Percentiles rank a stretch among this genome's conserved stretches.
Conservation (phyloP, 495 filamentous ascomycete species). For the Trichoderma asperelloides region DNA sequence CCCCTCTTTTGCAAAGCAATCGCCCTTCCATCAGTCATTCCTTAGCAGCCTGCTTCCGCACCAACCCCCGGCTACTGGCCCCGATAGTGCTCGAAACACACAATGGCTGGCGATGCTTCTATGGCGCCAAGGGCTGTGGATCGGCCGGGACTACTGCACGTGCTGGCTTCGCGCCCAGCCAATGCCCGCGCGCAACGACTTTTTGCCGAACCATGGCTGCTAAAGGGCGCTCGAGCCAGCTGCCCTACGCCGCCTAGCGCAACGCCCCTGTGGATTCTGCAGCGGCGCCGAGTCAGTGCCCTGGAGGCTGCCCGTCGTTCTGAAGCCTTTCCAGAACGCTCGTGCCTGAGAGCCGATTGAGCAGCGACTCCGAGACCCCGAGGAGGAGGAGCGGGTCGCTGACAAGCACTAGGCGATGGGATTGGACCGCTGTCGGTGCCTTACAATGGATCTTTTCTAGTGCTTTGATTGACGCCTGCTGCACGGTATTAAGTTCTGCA, state of each 20-base stretch:
- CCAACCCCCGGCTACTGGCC: no score
- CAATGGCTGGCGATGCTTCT: no score
- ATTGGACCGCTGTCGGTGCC: no score
- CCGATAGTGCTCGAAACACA: no score
- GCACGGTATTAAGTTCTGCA: no score
- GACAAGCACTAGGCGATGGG: not conserved
- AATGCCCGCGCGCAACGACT: not conserved
- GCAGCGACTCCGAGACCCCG: not conserved
- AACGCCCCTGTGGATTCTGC: not conserved
- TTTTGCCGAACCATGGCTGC: not conserved
- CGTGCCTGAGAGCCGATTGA: not conserved
- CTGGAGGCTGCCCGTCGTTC: not conserved
- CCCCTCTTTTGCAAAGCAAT: no score
- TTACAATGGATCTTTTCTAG: no score
- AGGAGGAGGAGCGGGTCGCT: not conserved
- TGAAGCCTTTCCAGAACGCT: constrained; percentile 1
- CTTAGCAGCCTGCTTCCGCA: no score
- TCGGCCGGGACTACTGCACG: not conserved
- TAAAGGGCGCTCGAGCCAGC: not conserved
- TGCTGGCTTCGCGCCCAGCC: not conserved
- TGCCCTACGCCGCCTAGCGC: constrained; percentile 4
- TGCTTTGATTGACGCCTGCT: no score
- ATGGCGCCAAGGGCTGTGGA: not conserved
- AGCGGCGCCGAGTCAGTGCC: not conserved
- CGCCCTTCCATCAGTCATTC: no score